Conservation (phyloP, 495 filamentous ascomycete species). For the Paragyromitra xinjiangensis region DNA sequence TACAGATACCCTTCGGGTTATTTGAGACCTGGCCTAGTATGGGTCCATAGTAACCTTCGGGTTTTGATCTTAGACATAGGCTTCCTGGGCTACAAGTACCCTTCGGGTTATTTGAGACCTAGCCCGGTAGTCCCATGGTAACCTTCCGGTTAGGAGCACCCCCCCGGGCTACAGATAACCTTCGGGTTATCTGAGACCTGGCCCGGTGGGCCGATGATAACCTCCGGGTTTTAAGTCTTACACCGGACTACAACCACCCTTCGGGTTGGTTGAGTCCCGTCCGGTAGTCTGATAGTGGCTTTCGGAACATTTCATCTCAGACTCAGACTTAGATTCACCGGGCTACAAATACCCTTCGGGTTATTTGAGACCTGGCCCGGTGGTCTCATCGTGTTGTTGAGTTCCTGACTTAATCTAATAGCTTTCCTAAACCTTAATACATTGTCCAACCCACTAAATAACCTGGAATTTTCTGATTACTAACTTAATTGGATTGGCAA, state of each 20-base stretch:
- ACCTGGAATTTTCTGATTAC: neutral
- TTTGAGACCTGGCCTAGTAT: slow-evolving; percentile 16
- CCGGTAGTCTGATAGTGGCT: neutral
- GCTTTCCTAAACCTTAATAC: no score
- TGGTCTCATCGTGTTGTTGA: neutral
- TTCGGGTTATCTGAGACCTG: slow-evolving; percentile 17
- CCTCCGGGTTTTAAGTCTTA: neutral
- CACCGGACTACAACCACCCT: slow-evolving; percentile 1
- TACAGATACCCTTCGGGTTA: slow-evolving; percentile 20
- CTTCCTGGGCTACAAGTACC: neutral
- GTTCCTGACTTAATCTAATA: no score
- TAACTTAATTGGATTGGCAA: slow-evolving; percentile 12
- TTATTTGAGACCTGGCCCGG: slow-evolving; percentile 8
- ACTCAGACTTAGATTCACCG: neutral
- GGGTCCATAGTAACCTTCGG: neutral
- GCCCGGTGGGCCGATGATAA: neutral
- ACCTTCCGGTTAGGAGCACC: neutral
- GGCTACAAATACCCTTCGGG: slow-evolving; percentile 14
- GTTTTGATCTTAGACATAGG: neutral
- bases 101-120: slow-evolving; percentile 14
- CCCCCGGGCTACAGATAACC: neutral
- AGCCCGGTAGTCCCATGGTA: neutral
- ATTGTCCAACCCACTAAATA: neutral
- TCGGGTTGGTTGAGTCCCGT: neutral
- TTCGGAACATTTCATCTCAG: neutral